A percentile compares a stretch with the other conserved stretches of the same genome.
Evolutionary conservation across 495 filamentous ascomycete species (phyloP).

Genomic region (Neurospora sp.): DNA sequence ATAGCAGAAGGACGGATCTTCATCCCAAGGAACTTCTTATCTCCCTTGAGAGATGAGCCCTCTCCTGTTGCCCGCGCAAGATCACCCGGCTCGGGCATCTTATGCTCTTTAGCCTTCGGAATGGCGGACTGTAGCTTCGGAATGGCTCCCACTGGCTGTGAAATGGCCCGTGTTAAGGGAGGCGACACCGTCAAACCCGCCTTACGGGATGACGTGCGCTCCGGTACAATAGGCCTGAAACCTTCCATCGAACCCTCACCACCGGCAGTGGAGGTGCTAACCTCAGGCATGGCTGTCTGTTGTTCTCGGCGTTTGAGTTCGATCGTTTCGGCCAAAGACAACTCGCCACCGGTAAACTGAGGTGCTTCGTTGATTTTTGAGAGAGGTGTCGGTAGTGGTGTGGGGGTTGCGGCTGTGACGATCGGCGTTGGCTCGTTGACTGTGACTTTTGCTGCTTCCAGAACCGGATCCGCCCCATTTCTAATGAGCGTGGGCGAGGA

Average conservation of each 20-base stretch:
- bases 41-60: conserved; percentile 35
- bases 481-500: conserved; percentile 13
- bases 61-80: conserved; percentile 18
- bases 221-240: conserved; percentile 12
- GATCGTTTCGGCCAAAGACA: conserved; percentile 38
- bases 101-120: conserved; percentile 29
- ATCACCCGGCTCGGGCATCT: conserved; percentile 20
- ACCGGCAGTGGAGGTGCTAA: conserved; percentile 6
- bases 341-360: background rate
- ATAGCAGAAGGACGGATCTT: conserved; percentile 67
- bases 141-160: conserved; percentile 46
- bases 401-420: background rate
- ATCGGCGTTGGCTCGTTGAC: conserved; percentile 3
- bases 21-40: conserved; percentile 63
- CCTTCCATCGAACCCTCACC: conserved; percentile 8
- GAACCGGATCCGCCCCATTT: conserved; percentile 2
- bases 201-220: conserved; percentile 34
- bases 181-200: conserved; percentile 44
- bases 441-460: conserved; percentile 1
- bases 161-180: conserved; percentile 57
- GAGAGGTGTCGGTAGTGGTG: background rate
- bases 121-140: conserved; percentile 23
- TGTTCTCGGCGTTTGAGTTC: conserved; percentile 39
- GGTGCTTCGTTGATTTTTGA: background rate
- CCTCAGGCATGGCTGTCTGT: conserved; percentile 19